Evolutionary conservation across 441 rosid species (phyloP), one percentile per base, ranked within the genome.

Genomic region (Mallotus japonicus): DNA sequence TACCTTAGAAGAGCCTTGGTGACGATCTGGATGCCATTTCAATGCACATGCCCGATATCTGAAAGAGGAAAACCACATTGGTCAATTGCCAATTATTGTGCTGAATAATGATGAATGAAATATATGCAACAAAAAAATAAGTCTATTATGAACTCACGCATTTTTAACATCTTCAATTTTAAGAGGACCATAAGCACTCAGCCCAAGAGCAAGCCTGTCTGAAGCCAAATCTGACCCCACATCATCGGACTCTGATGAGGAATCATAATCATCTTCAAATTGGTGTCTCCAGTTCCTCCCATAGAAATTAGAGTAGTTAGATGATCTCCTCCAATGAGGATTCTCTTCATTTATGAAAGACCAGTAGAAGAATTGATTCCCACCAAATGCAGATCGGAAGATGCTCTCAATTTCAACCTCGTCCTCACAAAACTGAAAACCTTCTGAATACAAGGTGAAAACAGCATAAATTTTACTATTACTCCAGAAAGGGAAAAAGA

Each of bases 21-120:
- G 99, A 73, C 96, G 99, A 90, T 95, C 97, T 13, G 97, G 99
- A 77, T 95, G 97, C 97, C 99, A 95, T 79, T 91, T 91, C 69
- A 95, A 75, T 6, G 99, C 99, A 77, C 97, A 88, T 70, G 83
- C 74, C 74, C 97, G 88, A 74, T 89, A 95, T 66, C 97, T 95
- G 80, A 51, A 76, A 75, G 67, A 64, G 28, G 73, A 75, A 58
- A 75, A 20, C 8, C 59, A 51, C 20, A 47, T n/a, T 34, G 12
- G 50, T 20, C 62, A 42, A 59, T 63, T 40, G 63, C n/a, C 9
- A 58, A 20, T 4, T 46, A 13, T 10, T 15, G 19, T 5, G 22
- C 62, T 2, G 11, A 19, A 71, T 0, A 24, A 58, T 0, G 11
- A 66, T 66, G 24, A 46, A 55, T 51, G 54, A 65, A 19, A 65